Evolutionary conservation across 164 flowering plant genomes (phyloP).

Genomic region (Protea cynaroides): DNA sequence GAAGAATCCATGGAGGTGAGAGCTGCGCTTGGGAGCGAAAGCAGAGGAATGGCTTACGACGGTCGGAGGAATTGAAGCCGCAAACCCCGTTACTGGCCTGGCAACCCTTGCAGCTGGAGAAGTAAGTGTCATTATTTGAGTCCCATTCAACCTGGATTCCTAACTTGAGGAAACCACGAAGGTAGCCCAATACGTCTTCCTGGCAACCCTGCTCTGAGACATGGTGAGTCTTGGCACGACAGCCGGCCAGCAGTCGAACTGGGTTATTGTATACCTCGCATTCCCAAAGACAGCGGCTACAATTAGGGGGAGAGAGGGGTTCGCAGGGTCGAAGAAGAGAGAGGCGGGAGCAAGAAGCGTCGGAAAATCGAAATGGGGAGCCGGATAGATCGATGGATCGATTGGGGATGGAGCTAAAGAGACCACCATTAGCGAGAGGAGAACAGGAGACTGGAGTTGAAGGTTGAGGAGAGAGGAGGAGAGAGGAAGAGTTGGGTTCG

Average conservation of each 20-base stretch:
- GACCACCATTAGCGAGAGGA: slow-evolving; percentile 17
- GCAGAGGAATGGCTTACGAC: slow-evolving; percentile 42
- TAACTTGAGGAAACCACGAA: slow-evolving; percentile 20
- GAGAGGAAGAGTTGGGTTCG: slow-evolving; percentile 38
- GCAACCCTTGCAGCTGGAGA: slow-evolving; percentile 40
- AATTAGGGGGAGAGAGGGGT: slow-evolving; percentile 33
- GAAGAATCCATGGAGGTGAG: neutral
- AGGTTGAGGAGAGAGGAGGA: slow-evolving; percentile 31
- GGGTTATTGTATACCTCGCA: slow-evolving; percentile 45
- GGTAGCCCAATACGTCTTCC: slow-evolving; percentile 34
- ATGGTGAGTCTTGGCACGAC: slow-evolving; percentile 18
- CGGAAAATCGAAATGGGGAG: no score
- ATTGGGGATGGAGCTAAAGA: slow-evolving; percentile 18
- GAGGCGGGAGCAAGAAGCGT: no score
- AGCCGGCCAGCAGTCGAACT: slow-evolving; percentile 24
- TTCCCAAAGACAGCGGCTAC: slow-evolving; percentile 45
- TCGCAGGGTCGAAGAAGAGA: slow-evolving; percentile 39
- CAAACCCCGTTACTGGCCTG: slow-evolving; percentile 33
- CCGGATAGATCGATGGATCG: slow-evolving; percentile 33
- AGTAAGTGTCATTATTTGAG: slow-evolving; percentile 35
- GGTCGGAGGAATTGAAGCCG: slow-evolving; percentile 53
- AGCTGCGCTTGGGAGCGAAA: slow-evolving; percentile 9
- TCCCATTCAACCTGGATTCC: slow-evolving; percentile 42
- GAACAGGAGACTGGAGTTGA: neutral
- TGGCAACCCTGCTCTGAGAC: slow-evolving; percentile 39